Evolutionary conservation across 139 green algal genomes (phyloP), one percentile per base, ranked within the genome.

Genomic region (Chlorella sp.): DNA sequence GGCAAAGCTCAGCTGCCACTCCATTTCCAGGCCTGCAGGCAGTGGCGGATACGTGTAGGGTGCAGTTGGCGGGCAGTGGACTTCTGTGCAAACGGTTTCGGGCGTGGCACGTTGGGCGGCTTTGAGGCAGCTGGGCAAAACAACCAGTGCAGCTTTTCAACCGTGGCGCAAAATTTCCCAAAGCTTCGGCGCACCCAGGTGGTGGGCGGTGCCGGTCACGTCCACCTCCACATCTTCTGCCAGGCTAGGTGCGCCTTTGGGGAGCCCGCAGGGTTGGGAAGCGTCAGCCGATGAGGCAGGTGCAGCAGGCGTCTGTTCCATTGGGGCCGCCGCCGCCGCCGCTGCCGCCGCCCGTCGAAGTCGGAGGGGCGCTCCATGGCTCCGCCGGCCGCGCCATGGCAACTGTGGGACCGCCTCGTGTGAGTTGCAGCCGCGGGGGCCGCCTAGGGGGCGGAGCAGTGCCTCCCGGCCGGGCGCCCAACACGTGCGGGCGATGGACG

Each of bases 21-120:
- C 58, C 77, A 83, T 83, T 7, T 62, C 77, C 34, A 83, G 20
- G 9, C 77, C 77, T 83, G 77, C 40, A n/a, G 64, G 64, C 32
- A 70, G 32, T 26, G 32, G 26, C 30, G 56, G 22, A 65, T 24
- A 65, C 56, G 30, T 24, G 9, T 24, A 16, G 56, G 7, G 7
- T 24, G 56, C 30, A 24, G 30, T 4, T 3, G 65, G 65, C n/a
- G n/a, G 65, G 65, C 16, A 41, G n/a, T 40, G 13, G 65, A 13
- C 24, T 3, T 40, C 30, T 1, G 32, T 22, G 65, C 65, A 73
- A 2, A 14, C 65, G 8, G 11, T 2, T 11, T 22, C 7, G 2
- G n/a, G 26, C 14, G 26, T 38, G 65, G 26, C 65, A 73, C 4
- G 34, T 36, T 22, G 34, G 62, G 24, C 22, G n/a, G n/a, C n/a